A percentile compares a stretch with the other conserved stretches of the same genome.
Evolutionary conservation across 148 eudicot genomes (phyloP).

Genomic region (Vaccinium vitisidaea): DNA sequence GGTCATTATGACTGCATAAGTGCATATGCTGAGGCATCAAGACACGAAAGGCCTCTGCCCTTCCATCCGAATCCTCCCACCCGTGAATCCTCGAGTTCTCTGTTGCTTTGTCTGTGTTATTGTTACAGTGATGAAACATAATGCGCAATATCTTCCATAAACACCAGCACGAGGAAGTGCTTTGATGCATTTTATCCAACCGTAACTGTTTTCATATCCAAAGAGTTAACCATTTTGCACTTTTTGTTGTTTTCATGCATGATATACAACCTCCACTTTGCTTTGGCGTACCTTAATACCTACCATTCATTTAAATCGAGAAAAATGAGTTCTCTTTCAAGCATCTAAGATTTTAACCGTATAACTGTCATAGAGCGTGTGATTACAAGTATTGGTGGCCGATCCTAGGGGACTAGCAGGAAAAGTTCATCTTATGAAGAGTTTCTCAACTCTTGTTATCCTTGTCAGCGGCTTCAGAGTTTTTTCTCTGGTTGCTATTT

Average conservation of each 20-base stretch:
- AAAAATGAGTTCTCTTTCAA: background rate
- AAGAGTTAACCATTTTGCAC: background rate
- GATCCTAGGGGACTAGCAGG: background rate
- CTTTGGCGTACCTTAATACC: background rate
- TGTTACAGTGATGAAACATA: background rate
- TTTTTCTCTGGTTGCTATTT: background rate
- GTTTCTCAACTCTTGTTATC: background rate
- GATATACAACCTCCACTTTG: background rate
- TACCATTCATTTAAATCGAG: background rate
- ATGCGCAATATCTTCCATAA: background rate
- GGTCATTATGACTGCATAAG: constrained; percentile 2
- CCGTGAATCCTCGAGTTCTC: background rate
- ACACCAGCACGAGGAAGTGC: background rate
- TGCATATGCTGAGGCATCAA: constrained; percentile 9
- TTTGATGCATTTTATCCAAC: background rate
- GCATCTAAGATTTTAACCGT: background rate
- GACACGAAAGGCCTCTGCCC: background rate
- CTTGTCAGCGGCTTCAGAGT: background rate
- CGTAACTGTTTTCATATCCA: background rate
- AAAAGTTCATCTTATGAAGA: background rate
- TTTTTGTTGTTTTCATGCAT: background rate
- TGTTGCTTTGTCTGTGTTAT: background rate
- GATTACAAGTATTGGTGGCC: background rate
- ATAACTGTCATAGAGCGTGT: background rate
- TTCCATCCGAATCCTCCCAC: too few relatives aligned